Base-by-base conservation (phyloP, 2,329 filamentous ascomycete genomes). In the Aspergillus ruber region DNA sequence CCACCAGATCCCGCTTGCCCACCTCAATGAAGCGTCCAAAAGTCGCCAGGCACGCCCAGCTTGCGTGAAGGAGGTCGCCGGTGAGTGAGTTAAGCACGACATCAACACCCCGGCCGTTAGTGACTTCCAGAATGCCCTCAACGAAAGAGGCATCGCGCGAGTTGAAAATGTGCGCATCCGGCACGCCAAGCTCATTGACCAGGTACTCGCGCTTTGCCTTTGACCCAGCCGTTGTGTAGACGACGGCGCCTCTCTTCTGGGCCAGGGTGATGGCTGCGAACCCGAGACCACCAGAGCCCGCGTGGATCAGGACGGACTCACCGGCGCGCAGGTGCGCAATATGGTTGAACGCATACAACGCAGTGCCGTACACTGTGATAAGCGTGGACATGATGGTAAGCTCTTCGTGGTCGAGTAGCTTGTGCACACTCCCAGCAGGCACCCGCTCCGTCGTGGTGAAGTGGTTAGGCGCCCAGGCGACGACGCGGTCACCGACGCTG, bases 21-120 rank as follows among this genome's bases (percentile, higher is more conserved):
- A 56, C 33, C 27, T 54, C 47, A 20, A 54, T 13, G 45, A 56
- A 41, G 3, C 40, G 48, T 1, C 56, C 54, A 17, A 38, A 47
- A 1, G 46, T 33, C 8, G 58, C 57, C 1, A 61, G 50, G 29
- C 57, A 61, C 25, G 48, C 44, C 57, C 58, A 61, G 1, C 48
- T 50, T 2, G 49, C 52, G n/a, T 49, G 44, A 3, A 61, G 27
- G 13, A 53, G 29, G 10, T 53, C 50, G 4, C 55, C 58, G 4
- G 56, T 27, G 9, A 56, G 43, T 4, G 54, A 54, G 44, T 55
- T 55, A n/a, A 61, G 44, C 7, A 56, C 48, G 1, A 53, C 23
- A 17, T 56, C 48, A 6, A 53, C 46, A 2, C 51, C 49, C 7
- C 32, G 36, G n/a, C 43, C 49, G 17, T 18, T 23, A 7, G 45